A percentile compares a stretch with the other conserved stretches of the same genome.
Evolutionary conservation across 2,329 filamentous ascomycete species (phyloP).

Genomic region (Sporothrix inflata): DNA sequence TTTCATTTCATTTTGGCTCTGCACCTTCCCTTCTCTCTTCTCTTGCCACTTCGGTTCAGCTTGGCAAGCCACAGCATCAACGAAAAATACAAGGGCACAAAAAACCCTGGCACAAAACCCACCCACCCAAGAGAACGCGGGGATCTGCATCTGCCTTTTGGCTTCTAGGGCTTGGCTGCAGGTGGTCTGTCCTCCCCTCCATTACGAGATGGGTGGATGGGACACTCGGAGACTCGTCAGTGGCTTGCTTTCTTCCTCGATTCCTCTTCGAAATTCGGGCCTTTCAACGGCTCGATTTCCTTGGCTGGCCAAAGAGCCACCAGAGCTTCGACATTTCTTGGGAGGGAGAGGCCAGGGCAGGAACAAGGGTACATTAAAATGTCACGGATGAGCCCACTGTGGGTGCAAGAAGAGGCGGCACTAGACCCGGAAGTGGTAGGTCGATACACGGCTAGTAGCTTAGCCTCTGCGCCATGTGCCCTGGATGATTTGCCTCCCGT

Average conservation of each 20-base stretch:
- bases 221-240: not conserved
- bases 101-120: not conserved
- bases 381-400: not conserved
- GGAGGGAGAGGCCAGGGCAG: not conserved
- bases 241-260: not conserved
- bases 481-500: slow-evolving; percentile 22
- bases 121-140: not conserved
- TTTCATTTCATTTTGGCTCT: slow-evolving; percentile 3
- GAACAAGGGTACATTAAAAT: not conserved
- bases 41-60: not conserved
- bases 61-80: slow-evolving; percentile 2
- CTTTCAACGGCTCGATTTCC: not conserved
- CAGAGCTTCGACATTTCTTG: not conserved
- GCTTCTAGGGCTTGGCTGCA: not conserved
- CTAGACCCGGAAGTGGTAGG: slow-evolving; percentile 28
- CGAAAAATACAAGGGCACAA: too few species aligned
- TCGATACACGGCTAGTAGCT: slow-evolving; percentile 23
- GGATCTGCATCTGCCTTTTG: slow-evolving; percentile 11
- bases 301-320: not conserved
- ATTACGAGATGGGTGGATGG: slow-evolving; percentile 11
- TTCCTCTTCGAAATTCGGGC: slow-evolving; percentile 6
- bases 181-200: not conserved
- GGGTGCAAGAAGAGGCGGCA: not conserved
- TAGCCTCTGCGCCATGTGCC: slow-evolving; percentile 23
- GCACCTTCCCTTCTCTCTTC: slow-evolving; percentile 9